These are phyloP conservation scores for Pseudomonodictys pantanalensis DNA, from an alignment of 495 filamentous ascomycete species.

Conservation along the genomic window DNA sequence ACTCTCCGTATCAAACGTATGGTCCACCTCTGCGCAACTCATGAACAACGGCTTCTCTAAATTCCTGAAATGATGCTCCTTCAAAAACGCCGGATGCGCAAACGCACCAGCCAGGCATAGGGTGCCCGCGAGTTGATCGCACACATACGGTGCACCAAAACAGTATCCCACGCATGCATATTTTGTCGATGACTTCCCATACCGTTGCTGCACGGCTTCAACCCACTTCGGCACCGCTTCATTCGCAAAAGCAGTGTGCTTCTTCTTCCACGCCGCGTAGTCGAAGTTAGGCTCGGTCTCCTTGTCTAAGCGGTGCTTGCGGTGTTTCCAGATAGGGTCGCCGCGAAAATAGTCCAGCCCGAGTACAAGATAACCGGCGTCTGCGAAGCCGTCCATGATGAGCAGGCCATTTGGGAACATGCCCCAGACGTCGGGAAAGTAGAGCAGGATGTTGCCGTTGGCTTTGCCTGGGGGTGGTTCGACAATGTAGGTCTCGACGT, in stretches of 20 bases:
- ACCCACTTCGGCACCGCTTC: constrained; percentile 42
- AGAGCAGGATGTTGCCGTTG: constrained; percentile 45
- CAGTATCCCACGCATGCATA: constrained; percentile 46
- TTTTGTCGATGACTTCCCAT: constrained; percentile 36
- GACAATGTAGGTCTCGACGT: constrained; percentile 41
- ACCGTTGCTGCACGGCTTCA: constrained; percentile 35
- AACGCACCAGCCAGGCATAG: constrained; percentile 42
- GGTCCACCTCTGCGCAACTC: constrained; percentile 34
- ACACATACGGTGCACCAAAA: constrained; percentile 47
- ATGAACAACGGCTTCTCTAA: constrained; percentile 34
- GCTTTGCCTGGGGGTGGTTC: constrained; percentile 33
- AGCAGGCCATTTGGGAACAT: constrained; percentile 42
- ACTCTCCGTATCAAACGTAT: constrained; percentile 30
- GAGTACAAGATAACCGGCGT: constrained; percentile 43
- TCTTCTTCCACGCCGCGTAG: constrained; percentile 43
- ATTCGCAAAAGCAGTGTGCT: constrained; percentile 40
- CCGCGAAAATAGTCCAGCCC: constrained; percentile 47
- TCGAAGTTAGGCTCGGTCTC: constrained; percentile 44
- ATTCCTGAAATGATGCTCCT: constrained; percentile 41
- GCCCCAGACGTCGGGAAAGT: constrained; percentile 46
- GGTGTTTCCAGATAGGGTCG: constrained; percentile 46
- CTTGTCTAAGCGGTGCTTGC: constrained; percentile 37
- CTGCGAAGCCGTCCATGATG: constrained; percentile 46
- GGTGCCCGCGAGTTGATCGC: constrained; percentile 35
- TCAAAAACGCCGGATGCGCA: constrained; percentile 44